Evolutionary conservation across 805 yeast species (phyloP), one percentile per base, ranked within the genome.

Genomic region (Hanseniaspora valbyensis): DNA sequence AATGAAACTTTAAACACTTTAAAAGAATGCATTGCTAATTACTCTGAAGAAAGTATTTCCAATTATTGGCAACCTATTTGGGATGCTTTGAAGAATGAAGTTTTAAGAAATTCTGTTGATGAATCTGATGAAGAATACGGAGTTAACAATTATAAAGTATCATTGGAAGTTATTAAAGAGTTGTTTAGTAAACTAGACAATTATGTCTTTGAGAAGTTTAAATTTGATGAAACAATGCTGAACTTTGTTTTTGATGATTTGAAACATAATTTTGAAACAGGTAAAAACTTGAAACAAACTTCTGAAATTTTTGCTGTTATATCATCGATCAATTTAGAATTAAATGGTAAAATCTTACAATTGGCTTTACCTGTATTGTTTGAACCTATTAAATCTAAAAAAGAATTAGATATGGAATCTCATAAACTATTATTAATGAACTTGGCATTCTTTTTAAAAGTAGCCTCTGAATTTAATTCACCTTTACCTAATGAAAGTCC

Each of bases 21-120:
- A 22, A 62, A 70, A 6, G 65, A 66, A 1, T 81, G 92, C 55
- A 66, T 85, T 8, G 63, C 69, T 13, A 65, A 63, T 5, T 85
- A 82, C 59, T 69, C 75, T 0, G 57, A 64, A 0, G 71, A 69
- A 5, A 69, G 77, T 0, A 63, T 83, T 9, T 66, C 72, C 28
- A 72, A 71, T 10, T 73, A 77, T 60, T 89, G 95, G 89, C 61
- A 74, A 7, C 74, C 81, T 1, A 60, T 90, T 4, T 92, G 95
- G 95, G 83, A 84, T 57, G 85, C 95, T 0, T 67, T 90, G 48
- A 90, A 90, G 62, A 88, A 77, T 62, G 96, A 90, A 63, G 73
- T 90, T n/a, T 68, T 90, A 52, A 95, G 90, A 62, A 81, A 80
- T 38, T 85, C 83, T n/a, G 76, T 72, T 19, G 75, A 70, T 28